These are phyloP conservation scores for Herpetomonas samuelpessoai DNA, from an alignment of 208 protist species.

Conservation along the genomic window DNA sequence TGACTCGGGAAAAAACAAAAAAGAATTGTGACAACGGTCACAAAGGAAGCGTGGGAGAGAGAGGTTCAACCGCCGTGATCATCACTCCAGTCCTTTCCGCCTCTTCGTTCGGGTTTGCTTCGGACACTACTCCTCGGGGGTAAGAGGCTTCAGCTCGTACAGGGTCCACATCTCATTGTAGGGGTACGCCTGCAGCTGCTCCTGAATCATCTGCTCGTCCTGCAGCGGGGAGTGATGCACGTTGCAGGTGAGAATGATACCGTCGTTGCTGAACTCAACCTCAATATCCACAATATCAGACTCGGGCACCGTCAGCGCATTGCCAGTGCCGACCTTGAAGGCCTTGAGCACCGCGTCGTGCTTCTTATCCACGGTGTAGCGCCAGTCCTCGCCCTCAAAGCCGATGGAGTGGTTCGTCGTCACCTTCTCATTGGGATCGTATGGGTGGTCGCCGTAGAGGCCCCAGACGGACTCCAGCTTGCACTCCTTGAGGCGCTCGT, in stretches of 20 bases:
- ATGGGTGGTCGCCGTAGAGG: conserved; percentile 47
- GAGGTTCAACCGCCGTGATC: too few species aligned
- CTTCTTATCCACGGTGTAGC: conserved; percentile 42
- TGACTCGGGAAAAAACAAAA: too few species aligned
- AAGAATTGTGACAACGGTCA: too few species aligned
- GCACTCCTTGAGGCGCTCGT: conserved; percentile 32
- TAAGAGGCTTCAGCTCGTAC: conserved; percentile 23
- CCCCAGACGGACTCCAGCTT: conserved; percentile 46
- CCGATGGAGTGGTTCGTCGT: conserved; percentile 34
- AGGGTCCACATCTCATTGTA: conserved; percentile 58
- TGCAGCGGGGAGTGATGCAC: conserved; percentile 32
- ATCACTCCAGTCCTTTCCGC: conserved; percentile 4
- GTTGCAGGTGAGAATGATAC: conserved; percentile 26
- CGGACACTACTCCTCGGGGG: too few species aligned
- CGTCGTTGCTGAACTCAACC: conserved; percentile 18
- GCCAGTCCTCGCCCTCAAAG: conserved; percentile 61
- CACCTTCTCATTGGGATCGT: conserved; percentile 20
- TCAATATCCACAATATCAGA: conserved; percentile 27
- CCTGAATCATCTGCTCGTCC: conserved; percentile 36
- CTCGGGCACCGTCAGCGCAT: conserved; percentile 28
- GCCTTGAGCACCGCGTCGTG: conserved; percentile 29
- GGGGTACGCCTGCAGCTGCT: conserved; percentile 37
- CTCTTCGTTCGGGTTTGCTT: conserved; percentile 14
- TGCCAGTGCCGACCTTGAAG: conserved; percentile 40
- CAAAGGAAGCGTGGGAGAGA: too few species aligned